Conservation (phyloP, 2,329 filamentous ascomycete species). For the Fusarium armeniacum region DNA sequence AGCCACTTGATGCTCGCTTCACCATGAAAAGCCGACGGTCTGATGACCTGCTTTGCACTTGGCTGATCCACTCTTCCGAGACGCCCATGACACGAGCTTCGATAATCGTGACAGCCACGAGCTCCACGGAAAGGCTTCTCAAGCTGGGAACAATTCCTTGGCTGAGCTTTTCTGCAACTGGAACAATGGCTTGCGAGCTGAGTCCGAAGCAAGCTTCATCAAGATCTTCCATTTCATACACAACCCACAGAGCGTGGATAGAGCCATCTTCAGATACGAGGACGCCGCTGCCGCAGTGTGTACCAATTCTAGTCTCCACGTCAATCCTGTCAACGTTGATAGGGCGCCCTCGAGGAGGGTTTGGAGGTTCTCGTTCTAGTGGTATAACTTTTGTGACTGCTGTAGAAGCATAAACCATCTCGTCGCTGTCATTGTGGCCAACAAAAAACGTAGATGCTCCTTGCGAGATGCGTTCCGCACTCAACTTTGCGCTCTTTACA, state of each 20-base stretch:
- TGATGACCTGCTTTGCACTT: conserved; percentile 89
- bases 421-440: conserved; percentile 93
- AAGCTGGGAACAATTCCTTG: conserved; percentile 82
- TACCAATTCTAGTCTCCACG: conserved; percentile 90
- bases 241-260: conserved; percentile 95
- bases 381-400: conserved; percentile 97
- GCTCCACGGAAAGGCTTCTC: conserved; percentile 92
- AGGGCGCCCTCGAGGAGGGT: conserved; percentile 90
- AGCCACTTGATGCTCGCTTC: conserved; percentile 78
- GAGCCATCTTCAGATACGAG: conserved; percentile 89
- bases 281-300: conserved; percentile 93
- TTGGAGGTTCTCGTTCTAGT: conserved; percentile 90
- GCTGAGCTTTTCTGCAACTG: conserved; percentile 88
- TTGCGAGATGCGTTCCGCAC: conserved; percentile 85
- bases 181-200: conserved; percentile 86
- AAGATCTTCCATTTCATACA: conserved; percentile 65
- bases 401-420: conserved; percentile 93
- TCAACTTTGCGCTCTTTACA: conserved; percentile 87
- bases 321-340: conserved; percentile 97
- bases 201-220: conserved; percentile 73
- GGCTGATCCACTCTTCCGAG: conserved; percentile 92
- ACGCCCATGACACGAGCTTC: conserved; percentile 98
- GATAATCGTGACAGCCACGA: conserved; percentile 94
- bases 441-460: conserved; percentile 96
- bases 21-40: conserved; percentile 99